Percentiles rank a stretch among this genome's conserved stretches.
Conservation (phyloP, 1,284 basidiomycete genomes). For the Leccinum holopus region DNA sequence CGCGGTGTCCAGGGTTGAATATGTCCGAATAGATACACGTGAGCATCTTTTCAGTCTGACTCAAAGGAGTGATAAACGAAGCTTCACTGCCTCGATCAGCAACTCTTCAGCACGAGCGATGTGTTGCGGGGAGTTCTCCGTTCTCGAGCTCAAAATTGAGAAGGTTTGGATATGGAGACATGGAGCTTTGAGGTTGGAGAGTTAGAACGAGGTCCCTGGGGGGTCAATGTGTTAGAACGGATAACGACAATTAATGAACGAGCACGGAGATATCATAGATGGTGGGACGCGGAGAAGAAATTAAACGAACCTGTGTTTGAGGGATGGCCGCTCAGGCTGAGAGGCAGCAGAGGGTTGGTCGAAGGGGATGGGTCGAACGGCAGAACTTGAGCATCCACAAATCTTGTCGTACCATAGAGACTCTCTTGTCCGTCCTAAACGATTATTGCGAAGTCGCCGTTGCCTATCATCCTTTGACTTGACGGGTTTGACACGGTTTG, state of each 20-base stretch:
- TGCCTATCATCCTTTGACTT: no score
- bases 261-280: background rate
- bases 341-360: background rate
- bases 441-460: no score
- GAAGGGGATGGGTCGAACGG: no score
- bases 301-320: constrained; percentile 18
- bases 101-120: constrained; percentile 23
- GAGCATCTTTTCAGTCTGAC: constrained; percentile 18
- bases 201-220: constrained; percentile 1
- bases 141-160: background rate
- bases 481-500: no score
- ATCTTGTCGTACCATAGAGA: no score
- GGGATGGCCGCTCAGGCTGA: background rate
- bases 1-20: constrained; percentile 17
- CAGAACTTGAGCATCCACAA: no score
- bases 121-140: constrained; percentile 16
- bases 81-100: constrained; percentile 18
- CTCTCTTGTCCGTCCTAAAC: no score
- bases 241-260: background rate
- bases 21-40: constrained; percentile 26
- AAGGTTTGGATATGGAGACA: constrained; percentile 20
- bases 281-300: constrained; percentile 1
- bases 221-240: constrained; percentile 12
- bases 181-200: constrained; percentile 23
- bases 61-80: constrained; percentile 19